Evolutionary conservation across 1,139 yeast genomes (phyloP), one percentile per base, ranked within the genome.

Genomic region (Sugiyamaella xylanicola): DNA sequence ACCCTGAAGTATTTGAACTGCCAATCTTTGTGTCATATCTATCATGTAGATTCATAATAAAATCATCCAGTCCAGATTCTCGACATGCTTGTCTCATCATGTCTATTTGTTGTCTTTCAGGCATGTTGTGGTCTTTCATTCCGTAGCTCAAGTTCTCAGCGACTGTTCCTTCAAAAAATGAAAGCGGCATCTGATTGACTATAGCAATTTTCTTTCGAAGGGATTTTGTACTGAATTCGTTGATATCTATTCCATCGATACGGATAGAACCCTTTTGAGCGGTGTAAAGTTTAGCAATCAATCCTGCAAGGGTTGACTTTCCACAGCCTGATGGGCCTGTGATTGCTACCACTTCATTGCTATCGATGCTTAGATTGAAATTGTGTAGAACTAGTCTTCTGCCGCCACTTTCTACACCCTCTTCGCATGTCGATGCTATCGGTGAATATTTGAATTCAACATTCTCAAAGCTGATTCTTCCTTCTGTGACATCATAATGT

Each of bases 311-410:
- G 0, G 97, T 90, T 1, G 96, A 87, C 66, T 91, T 91, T 15
- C 97, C 97, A 57, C 89, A 82, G 0, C 97, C 97, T 7, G 95
- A 87, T 0, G 95, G 91, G 0, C 97, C 97, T 13, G 87, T 92
- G 52, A 92, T 79, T 66, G 96, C 91, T 4, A 92, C 82, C 53
- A 86, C 84, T 53, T 89, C 86, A 13, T 88, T 86, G 1, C 84
- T 76, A 1, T 75, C 68, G 32, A 90, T 78, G 2, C 69, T 72
- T 51, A 87, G 78, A 15, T 61, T 60, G 29, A 71, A 57, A 15
- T 61, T 45, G 1, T 56, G 50, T 2, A 71, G 60, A 8, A 52
- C 51, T 19, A 35, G 48, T 25, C 16, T n/a, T 59, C 58, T 2
- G 54, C 48, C 41, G 43, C 44, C 29, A 50, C 52, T 50, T 13